phyloP scores from a whole-genome alignment of 1,284 basidiomycete species.

The Fistulinella cinereoalba region DNA sequence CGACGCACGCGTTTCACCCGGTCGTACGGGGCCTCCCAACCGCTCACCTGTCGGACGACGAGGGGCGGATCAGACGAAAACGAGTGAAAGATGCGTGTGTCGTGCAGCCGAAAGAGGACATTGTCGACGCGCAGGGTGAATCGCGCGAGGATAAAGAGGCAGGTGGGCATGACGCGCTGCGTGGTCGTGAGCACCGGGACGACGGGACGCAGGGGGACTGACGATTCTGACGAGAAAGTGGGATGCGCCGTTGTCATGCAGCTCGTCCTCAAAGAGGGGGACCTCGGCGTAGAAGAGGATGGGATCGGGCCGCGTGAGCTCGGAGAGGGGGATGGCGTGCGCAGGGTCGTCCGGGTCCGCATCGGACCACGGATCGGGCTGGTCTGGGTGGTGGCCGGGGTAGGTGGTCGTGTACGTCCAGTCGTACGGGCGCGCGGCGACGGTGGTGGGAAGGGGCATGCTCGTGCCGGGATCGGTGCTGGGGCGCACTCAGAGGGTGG shows the following conservation, averaged over 20 bases:
- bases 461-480: slow-evolving; percentile 59
- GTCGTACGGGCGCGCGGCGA: slow-evolving; percentile 86
- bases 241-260: slow-evolving; percentile 92
- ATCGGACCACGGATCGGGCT: slow-evolving; percentile 41
- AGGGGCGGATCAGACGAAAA: slow-evolving; percentile 60
- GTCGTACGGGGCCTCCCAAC: slow-evolving; percentile 91
- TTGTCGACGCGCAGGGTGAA: slow-evolving; percentile 93
- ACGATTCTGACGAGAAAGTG: slow-evolving; percentile 82
- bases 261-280: slow-evolving; percentile 88
- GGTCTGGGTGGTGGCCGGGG: slow-evolving; percentile 52
- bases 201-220: slow-evolving; percentile 30
- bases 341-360: slow-evolving; percentile 51
- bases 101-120: no score
- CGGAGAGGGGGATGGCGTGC: slow-evolving; percentile 75
- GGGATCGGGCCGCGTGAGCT: slow-evolving; percentile 87
- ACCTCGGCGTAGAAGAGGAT: slow-evolving; percentile 95
- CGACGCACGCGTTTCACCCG: slow-evolving; percentile 70
- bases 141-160: slow-evolving; percentile 86
- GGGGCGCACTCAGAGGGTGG: slow-evolving; percentile 17
- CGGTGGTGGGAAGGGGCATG: slow-evolving; percentile 69
- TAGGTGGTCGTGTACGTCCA: slow-evolving; percentile 98
- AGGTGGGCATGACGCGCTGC: slow-evolving; percentile 99
- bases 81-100: slow-evolving; percentile 89
- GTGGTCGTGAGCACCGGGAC: slow-evolving; percentile 1
- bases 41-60: slow-evolving; percentile 80